These are phyloP conservation scores for Saturnispora sekii DNA, from an alignment of 805 yeast genomes.

Conservation along the genomic window DNA sequence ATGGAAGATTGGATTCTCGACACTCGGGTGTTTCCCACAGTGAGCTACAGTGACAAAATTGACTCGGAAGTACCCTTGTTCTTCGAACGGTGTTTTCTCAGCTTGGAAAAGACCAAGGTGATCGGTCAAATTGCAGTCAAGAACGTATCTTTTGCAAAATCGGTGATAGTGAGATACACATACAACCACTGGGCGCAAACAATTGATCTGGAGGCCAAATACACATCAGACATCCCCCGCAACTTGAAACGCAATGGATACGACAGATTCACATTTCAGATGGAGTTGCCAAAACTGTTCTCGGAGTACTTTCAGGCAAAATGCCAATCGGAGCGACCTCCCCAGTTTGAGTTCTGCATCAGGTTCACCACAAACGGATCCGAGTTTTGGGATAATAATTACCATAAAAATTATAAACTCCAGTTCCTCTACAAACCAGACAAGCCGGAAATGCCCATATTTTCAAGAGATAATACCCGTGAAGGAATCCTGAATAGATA, in stretches of 20 bases:
- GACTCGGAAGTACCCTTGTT: conserved; percentile 41
- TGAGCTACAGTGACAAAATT: conserved; percentile 36
- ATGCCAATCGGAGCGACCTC: conserved; percentile 9
- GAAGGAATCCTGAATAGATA: background rate
- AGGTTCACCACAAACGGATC: conserved; percentile 37
- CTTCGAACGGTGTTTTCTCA: conserved; percentile 53
- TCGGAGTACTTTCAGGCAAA: conserved; percentile 18
- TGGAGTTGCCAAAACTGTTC: conserved; percentile 39
- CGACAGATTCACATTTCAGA: conserved; percentile 64
- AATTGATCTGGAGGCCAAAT: conserved; percentile 56
- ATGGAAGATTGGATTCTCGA: conserved; percentile 37
- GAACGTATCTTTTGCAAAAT: conserved; percentile 61
- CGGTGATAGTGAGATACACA: conserved; percentile 63
- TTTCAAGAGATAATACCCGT: background rate
- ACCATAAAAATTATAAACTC: conserved; percentile 46
- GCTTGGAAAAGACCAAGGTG: conserved; percentile 47
- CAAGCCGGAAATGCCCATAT: background rate
- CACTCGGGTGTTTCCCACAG: conserved; percentile 32
- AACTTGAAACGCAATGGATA: conserved; percentile 40
- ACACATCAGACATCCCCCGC: conserved; percentile 45
- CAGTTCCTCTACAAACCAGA: conserved; percentile 19
- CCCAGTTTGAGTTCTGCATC: conserved; percentile 40
- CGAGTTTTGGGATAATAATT: conserved; percentile 77
- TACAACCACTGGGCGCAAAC: conserved; percentile 72
- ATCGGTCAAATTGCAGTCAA: conserved; percentile 72